A percentile compares a stretch with the other conserved stretches of the same genome.
Conservation (phyloP, 2,329 filamentous ascomycete species). For the Ascochyta rabiei region DNA sequence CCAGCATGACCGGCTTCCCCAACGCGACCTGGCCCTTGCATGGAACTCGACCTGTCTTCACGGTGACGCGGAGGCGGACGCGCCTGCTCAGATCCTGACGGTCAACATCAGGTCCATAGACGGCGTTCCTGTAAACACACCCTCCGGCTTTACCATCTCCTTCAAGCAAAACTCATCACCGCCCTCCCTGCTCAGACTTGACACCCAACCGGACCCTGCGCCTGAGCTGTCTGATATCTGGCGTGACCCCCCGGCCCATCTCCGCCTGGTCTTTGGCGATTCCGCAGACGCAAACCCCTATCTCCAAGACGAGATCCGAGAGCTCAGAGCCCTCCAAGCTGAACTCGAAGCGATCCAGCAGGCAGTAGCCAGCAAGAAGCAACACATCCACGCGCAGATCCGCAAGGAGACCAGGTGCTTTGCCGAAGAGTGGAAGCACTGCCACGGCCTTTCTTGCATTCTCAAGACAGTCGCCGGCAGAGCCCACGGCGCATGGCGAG, state of each 20-base stretch:
- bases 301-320: constrained; percentile 50
- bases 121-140: constrained; percentile 36
- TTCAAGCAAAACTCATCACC: constrained; percentile 48
- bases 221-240: constrained; percentile 41
- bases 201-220: constrained; percentile 39
- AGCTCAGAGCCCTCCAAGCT: constrained; percentile 48
- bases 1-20: constrained; percentile 41
- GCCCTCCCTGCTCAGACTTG: constrained; percentile 46
- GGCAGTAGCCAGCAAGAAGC: constrained; percentile 45
- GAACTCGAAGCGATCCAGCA: constrained; percentile 48
- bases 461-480: constrained; percentile 48
- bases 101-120: constrained; percentile 50
- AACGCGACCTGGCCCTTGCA: constrained; percentile 47
- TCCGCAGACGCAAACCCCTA: constrained; percentile 21
- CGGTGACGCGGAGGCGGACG: constrained; percentile 32
- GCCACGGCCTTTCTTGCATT: constrained; percentile 52
- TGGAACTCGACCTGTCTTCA: constrained; percentile 50
- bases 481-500: constrained; percentile 42
- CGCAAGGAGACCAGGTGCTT: constrained; percentile 41
- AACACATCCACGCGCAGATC: constrained; percentile 40
- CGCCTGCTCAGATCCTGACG: constrained; percentile 47
- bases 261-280: constrained; percentile 36
- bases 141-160: constrained; percentile 49
- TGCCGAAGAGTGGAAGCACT: constrained; percentile 49
- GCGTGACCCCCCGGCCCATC: constrained; percentile 44